Conservation (phyloP, 2,329 filamentous ascomycete genomes). For the Aspergillus ochraceus region DNA sequence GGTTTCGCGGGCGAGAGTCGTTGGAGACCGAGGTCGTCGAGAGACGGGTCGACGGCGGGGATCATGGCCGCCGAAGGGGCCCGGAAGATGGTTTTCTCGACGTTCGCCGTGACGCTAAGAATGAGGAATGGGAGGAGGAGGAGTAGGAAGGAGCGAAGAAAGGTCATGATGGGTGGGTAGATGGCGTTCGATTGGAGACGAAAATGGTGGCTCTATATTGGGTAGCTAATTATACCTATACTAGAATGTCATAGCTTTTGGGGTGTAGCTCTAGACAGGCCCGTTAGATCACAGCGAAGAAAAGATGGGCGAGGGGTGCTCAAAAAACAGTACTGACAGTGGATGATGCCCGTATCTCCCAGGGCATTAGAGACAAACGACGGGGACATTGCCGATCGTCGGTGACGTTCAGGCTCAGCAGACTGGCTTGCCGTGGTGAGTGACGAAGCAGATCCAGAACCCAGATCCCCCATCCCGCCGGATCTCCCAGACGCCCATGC, state of each 20-base stretch:
- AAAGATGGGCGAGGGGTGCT: too few relatives aligned
- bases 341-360: not conserved
- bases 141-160: slow-evolving; percentile 18
- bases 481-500: slow-evolving; percentile 7
- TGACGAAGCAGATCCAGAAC: not conserved
- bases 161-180: slow-evolving; percentile 11
- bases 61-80: slow-evolving; percentile 62
- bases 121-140: slow-evolving; percentile 19
- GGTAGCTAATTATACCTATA: not conserved
- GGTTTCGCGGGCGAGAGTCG: slow-evolving; percentile 60
- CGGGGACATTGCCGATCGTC: not conserved
- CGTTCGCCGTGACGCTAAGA: slow-evolving; percentile 60
- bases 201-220: not conserved
- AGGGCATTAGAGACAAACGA: not conserved
- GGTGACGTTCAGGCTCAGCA: not conserved
- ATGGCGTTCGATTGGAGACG: not conserved
- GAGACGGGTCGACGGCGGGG: slow-evolving; percentile 55
- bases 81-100: slow-evolving; percentile 87
- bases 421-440: too few relatives aligned
- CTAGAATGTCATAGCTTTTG: not conserved
- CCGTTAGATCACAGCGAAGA: too few relatives aligned
- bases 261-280: too few relatives aligned
- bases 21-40: slow-evolving; percentile 64
- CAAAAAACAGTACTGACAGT: not conserved
- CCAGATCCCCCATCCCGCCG: not conserved